Base-by-base conservation (phyloP, 2,329 filamentous ascomycete genomes). In the Penicillium freii region DNA sequence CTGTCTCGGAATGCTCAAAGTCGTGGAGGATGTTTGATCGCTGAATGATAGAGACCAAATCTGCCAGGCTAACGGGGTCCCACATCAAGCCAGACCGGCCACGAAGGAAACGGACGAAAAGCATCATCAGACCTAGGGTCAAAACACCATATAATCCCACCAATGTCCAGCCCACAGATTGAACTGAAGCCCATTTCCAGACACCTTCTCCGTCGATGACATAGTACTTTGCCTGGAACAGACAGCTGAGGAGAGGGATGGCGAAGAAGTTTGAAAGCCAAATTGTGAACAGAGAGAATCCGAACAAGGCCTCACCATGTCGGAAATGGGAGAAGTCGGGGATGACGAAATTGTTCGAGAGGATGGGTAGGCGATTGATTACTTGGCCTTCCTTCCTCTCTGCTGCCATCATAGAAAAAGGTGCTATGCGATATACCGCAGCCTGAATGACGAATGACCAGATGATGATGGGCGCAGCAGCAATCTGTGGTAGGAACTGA, bases 101-200 rank as follows among this genome's bases (percentile, higher is more conserved):
- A 23, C 80, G 75, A 53, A 82, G 77, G 76, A 92, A 90, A 61
- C 85, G 88, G n/a, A 85, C 62, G 61, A 87, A 76, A 10, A 92
- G 71, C 1, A 85, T 73, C 11, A 84, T 54, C 2, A 86, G 67
- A 1, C 87, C 84, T 7, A 84, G 64, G 2, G 88, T 68, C 46
- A 93, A 75, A 4, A 91, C 72, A 34, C 87, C 73, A 74, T 96
- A 97, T 0, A 96, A 73, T 0, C 78, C 86, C 31, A 94, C 84
- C 27, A 92, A 78, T 0, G 87, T 84, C 91, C 92, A 97, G 27
- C 89, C 86, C 23, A 94, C 81, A 15, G 86, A 86, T 65, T 91
- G 86, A 1, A 91, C 88, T 0, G 90, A 82, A 6, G 90, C 84
- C 92, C 92, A 97, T 53, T 81, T 82, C 90, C 91, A 96, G 6